These are phyloP conservation scores for Crucihimalaya himalaica DNA, from an alignment of 345 rosid species.

Conservation along the genomic window DNA sequence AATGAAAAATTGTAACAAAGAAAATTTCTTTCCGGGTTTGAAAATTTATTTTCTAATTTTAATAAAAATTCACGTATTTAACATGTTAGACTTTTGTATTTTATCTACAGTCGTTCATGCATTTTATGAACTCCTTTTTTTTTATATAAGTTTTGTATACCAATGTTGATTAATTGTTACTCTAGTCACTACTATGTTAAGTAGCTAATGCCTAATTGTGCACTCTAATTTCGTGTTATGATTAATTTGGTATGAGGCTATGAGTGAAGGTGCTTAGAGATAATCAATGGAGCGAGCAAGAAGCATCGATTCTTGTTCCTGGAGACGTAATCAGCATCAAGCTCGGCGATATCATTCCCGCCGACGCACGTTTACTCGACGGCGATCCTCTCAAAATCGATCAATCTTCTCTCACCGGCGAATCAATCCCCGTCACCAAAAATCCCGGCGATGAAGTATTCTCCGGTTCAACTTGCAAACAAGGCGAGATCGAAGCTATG, in stretches of 20 bases:
- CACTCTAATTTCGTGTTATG: too few relatives aligned
- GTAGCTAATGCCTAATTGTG: too few relatives aligned
- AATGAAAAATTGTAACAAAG: too few relatives aligned
- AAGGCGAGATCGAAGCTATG: conserved; percentile 88
- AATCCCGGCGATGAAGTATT: conserved; percentile 77
- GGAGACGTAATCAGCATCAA: conserved; percentile 88
- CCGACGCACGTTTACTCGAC: conserved; percentile 94
- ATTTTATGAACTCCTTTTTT: too few relatives aligned
- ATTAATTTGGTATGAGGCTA: neutral
- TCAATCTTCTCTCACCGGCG: conserved; percentile 95
- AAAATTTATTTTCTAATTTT: too few relatives aligned
- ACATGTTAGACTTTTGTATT: too few relatives aligned
- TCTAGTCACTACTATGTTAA: too few relatives aligned
- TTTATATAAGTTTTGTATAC: too few relatives aligned
- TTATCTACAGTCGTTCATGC: too few relatives aligned
- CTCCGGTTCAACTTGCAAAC: conserved; percentile 92
- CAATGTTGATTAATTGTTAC: too few relatives aligned
- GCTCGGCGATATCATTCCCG: conserved; percentile 87
- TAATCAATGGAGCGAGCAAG: conserved; percentile 83
- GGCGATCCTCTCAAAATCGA: conserved; percentile 93
- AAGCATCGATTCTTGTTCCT: conserved; percentile 88
- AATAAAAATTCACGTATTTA: too few relatives aligned
- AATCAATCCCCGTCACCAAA: conserved; percentile 85
- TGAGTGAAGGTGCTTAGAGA: conserved; percentile 72
- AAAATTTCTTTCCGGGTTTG: too few relatives aligned